Conservation (phyloP, 2,329 filamentous ascomycete species). For the Nemania serpens region DNA sequence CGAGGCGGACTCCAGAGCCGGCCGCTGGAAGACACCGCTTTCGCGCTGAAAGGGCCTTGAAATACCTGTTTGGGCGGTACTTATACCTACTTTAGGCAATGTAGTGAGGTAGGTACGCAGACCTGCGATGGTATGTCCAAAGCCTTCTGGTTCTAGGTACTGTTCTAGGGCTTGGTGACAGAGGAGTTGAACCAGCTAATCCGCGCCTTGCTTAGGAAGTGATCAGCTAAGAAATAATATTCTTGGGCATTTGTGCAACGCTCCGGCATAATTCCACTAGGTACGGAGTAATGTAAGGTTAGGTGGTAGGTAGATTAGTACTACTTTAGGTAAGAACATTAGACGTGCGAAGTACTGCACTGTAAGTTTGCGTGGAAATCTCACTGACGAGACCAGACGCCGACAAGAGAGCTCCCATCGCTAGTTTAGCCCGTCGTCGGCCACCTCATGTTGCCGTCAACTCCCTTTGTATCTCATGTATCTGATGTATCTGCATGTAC, state of each 20-base stretch:
- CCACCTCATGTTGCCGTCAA: constrained; percentile 13
- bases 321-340: no score
- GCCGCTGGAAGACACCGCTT: constrained; percentile 22
- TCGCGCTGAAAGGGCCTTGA: constrained; percentile 11
- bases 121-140: no score
- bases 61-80: neutral
- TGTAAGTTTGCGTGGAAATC: constrained; percentile 8
- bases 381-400: constrained; percentile 6
- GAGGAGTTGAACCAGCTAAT: constrained; percentile 4
- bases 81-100: no score
- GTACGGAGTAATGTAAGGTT: no score
- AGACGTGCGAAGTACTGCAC: constrained; percentile 4
- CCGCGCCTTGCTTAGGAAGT: constrained; percentile 9
- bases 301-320: no score
- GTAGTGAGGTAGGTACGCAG: no score
- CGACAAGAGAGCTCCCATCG: constrained; percentile 5
- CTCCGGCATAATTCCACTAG: constrained; percentile 15
- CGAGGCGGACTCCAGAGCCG: constrained; percentile 19
- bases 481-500: constrained; percentile 24
- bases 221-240: constrained; percentile 16
- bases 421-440: constrained; percentile 12
- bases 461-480: neutral
- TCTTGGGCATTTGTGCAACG: constrained; percentile 24
- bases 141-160: no score
- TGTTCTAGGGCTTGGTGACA: no score